Percentiles rank a stretch among this genome's conserved stretches.
phyloP scores from a whole-genome alignment of 139 green algal species.

The Tetraselmis striata region DNA sequence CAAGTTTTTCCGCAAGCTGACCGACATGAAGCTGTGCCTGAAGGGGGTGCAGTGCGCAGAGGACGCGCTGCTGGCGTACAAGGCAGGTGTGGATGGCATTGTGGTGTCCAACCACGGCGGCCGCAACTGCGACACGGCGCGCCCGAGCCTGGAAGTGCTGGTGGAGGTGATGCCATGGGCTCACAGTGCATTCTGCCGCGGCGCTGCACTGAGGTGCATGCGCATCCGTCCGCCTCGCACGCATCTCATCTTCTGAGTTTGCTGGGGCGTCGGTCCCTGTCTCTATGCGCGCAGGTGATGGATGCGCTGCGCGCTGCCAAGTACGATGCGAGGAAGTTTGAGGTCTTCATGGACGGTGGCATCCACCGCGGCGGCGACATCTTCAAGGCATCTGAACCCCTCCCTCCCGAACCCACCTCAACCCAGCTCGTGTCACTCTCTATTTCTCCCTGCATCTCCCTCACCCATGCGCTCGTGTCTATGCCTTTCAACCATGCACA shows the following conservation, averaged over 20 bases:
- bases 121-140: constrained; percentile 8
- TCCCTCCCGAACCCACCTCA: background rate
- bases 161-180: constrained; percentile 12
- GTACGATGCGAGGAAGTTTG: background rate
- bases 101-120: constrained; percentile 13
- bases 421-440: too few species aligned
- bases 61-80: constrained; percentile 7
- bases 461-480: too few species aligned
- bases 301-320: background rate
- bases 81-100: constrained; percentile 7
- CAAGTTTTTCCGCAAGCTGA: background rate
- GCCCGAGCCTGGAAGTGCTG: constrained; percentile 7
- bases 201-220: too few species aligned
- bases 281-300: too few species aligned
- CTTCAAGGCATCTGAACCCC: constrained; percentile 3
- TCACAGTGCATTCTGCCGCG: too few species aligned
- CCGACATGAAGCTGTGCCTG: constrained; percentile 1
- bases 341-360: constrained; percentile 11
- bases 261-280: too few species aligned
- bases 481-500: too few species aligned
- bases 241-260: too few species aligned
- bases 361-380: constrained; percentile 7
- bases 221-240: too few species aligned
- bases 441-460: too few species aligned
- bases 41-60: constrained; percentile 6